Evolutionary conservation across 164 flowering plant genomes (phyloP).

Genomic region (Berberis thunbergii): DNA sequence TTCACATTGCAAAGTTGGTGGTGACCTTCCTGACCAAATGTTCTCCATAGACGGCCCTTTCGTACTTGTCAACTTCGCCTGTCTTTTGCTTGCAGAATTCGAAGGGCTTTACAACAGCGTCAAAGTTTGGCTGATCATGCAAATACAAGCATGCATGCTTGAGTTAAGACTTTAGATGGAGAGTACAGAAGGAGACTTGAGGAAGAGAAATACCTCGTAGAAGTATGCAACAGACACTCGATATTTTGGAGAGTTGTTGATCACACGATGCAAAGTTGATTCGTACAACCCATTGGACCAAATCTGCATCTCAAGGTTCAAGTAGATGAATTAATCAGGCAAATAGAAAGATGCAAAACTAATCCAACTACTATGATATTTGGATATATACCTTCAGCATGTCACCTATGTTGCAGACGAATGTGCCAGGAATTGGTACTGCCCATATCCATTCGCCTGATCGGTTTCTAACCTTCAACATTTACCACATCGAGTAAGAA

Average conservation of each 20-base stretch:
- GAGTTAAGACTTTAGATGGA: not conserved
- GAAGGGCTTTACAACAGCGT: slow-evolving; percentile 67
- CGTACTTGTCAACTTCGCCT: slow-evolving; percentile 49
- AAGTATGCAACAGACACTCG: slow-evolving; percentile 81
- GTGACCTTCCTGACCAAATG: slow-evolving; percentile 71
- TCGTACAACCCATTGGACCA: slow-evolving; percentile 79
- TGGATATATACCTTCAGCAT: slow-evolving; percentile 68
- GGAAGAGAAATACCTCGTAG: slow-evolving; percentile 49
- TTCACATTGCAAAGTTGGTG: slow-evolving; percentile 46
- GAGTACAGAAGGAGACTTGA: not conserved
- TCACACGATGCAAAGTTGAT: slow-evolving; percentile 75
- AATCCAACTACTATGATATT: not conserved
- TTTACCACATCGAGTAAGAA: not conserved
- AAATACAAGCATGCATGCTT: slow-evolving; percentile 3
- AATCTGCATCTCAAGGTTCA: slow-evolving; percentile 36
- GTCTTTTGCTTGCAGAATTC: slow-evolving; percentile 50
- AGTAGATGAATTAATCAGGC: not conserved
- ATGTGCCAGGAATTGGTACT: slow-evolving; percentile 78
- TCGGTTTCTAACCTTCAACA: slow-evolving; percentile 66
- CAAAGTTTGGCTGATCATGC: slow-evolving; percentile 59
- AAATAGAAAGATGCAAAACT: not conserved
- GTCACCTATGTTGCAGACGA: slow-evolving; percentile 96
- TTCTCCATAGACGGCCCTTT: slow-evolving; percentile 66
- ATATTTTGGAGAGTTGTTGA: slow-evolving; percentile 52
- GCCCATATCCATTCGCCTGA: slow-evolving; percentile 93